Base-by-base conservation (phyloP, 768 basidiomycete species). In the Pholiota conissans region DNA sequence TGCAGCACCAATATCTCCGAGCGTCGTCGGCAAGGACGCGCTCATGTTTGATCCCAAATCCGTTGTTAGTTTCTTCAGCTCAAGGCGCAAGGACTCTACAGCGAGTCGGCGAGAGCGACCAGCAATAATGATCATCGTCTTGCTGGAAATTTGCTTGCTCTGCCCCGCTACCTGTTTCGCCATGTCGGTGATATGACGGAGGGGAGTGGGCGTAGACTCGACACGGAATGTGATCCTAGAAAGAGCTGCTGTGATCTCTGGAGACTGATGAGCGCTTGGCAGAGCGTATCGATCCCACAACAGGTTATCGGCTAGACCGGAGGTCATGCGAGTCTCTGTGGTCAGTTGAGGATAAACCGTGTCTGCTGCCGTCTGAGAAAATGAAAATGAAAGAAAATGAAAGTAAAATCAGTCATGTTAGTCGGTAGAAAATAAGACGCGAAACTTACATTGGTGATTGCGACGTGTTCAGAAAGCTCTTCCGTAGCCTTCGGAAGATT, bases 221-320 rank as follows among this genome's bases (percentile, higher is more conserved):
- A 78, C 76, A 24, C 63, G 69, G 76, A 95, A 95, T 1, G 73
- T 69, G 46, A 95, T 82, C 26, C 91, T 82, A 1, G 80, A 71
- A n/a, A 90, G 78, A 16, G 89, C 84, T 0, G 65, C 39, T 8
- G 67, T 55, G 32, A 76, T 63, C 5, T 60, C 65, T 8, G 71
- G 61, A 34, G 73, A 65, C 47, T 67, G 73, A 18, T 61, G 9
- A 40, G 65, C 58, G 14, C 67, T 63, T 0, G 72, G 63, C 5
- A 69, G 66, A 2, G 86, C 77, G 63, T 84, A 91, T 39, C 81
- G 82, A 0, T 79, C 76, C 93, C 94, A 95, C 18, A 84, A 64
- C 27, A 95, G 62, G 65, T 86, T 85, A 69, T 98, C 95, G 1
- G 93, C 93, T 1, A 90, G 90, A 22, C 89, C 85, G 0, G 92